These are phyloP conservation scores for Fusarium fujikuroi DNA, from an alignment of 2,329 filamentous ascomycete species.

Conservation along the genomic window DNA sequence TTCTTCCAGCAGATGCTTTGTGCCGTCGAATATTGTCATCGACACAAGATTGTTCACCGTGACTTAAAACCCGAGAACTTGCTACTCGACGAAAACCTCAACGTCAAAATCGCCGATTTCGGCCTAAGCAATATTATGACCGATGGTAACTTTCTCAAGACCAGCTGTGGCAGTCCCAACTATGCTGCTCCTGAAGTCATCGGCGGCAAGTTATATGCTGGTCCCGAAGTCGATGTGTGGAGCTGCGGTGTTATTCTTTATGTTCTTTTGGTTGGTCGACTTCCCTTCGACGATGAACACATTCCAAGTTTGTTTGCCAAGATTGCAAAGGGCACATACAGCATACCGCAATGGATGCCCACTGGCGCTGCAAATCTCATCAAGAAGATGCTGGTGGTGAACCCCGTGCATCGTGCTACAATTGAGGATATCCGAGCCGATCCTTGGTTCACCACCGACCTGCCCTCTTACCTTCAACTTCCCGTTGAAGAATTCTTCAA, in stretches of 20 bases:
- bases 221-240: constrained; percentile 98
- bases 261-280: constrained; percentile 80
- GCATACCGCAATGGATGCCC: constrained; percentile 90
- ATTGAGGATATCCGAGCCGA: constrained; percentile 94
- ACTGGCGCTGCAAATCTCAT: constrained; percentile 84
- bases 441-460: constrained; percentile 90
- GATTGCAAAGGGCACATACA: constrained; percentile 93
- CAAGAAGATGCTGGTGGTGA: constrained; percentile 93
- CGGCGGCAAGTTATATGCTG: constrained; percentile 95
- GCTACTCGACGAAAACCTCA: constrained; percentile 91
- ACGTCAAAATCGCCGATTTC: constrained; percentile 99
- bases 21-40: constrained; percentile 97
- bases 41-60: constrained; percentile 98
- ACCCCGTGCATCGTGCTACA: constrained; percentile 92
- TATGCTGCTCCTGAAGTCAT: constrained; percentile 99
- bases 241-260: constrained; percentile 93
- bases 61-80: constrained; percentile 98
- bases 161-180: constrained; percentile 97
- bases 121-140: constrained; percentile 99
- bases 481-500: constrained; percentile 93
- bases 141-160: constrained; percentile 98
- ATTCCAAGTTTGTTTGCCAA: constrained; percentile 98
- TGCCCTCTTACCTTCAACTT: constrained; percentile 86
- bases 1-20: constrained; percentile 99
- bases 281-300: constrained; percentile 98